Evolutionary conservation across 2,329 filamentous ascomycete genomes (phyloP).

Genomic region (Xylariaceae sp.): DNA sequence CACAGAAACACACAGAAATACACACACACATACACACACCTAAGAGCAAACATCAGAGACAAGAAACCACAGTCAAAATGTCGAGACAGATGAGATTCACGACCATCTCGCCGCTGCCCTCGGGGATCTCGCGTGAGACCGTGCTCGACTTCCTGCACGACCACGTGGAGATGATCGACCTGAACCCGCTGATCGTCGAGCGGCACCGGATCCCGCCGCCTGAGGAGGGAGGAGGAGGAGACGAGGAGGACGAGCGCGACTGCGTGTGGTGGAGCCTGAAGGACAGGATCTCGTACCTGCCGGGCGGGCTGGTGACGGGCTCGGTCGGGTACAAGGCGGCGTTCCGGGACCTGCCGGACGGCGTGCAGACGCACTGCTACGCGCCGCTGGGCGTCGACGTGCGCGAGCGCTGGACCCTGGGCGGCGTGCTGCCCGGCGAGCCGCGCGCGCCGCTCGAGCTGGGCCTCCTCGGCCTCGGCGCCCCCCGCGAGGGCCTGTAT

Average conservation of each 20-base stretch:
- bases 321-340: slow-evolving; percentile 74
- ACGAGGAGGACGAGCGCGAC: slow-evolving; percentile 65
- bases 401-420: slow-evolving; percentile 70
- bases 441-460: slow-evolving; percentile 59
- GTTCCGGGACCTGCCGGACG: slow-evolving; percentile 68
- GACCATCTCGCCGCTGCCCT: slow-evolving; percentile 70
- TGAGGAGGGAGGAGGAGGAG: slow-evolving; percentile 51
- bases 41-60: not conserved
- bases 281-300: slow-evolving; percentile 57
- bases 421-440: slow-evolving; percentile 67
- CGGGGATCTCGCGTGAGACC: slow-evolving; percentile 60
- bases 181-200: slow-evolving; percentile 77
- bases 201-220: slow-evolving; percentile 65
- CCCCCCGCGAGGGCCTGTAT: slow-evolving; percentile 66
- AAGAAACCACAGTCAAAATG: slow-evolving; percentile 39
- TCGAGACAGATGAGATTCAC: slow-evolving; percentile 68
- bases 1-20: not conserved
- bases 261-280: slow-evolving; percentile 73
- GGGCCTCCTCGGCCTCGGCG: slow-evolving; percentile 59
- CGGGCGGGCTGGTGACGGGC: slow-evolving; percentile 17
- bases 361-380: slow-evolving; percentile 77
- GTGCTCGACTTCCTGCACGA: slow-evolving; percentile 71
- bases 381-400: slow-evolving; percentile 78
- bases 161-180: slow-evolving; percentile 77
- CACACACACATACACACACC: not conserved